These are phyloP conservation scores for Kodamaea derodonti DNA, from an alignment of 1,139 yeast genomes.

Conservation along the genomic window DNA sequence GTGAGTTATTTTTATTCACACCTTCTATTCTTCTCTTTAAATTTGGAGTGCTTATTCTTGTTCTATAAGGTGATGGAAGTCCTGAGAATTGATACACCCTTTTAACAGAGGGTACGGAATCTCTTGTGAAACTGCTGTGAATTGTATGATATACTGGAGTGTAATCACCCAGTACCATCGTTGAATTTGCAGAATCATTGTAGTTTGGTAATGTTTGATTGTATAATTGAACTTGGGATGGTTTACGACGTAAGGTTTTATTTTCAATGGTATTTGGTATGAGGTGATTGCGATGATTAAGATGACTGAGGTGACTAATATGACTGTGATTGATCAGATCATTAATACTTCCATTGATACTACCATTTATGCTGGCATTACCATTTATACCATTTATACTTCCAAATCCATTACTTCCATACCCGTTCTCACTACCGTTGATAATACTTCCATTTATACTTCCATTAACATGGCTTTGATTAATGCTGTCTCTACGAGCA, in stretches of 20 bases:
- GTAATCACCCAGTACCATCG: constrained; percentile 32
- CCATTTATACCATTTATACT: neutral
- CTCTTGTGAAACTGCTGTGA: constrained; percentile 23
- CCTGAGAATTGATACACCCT: constrained; percentile 61
- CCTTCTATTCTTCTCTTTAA: constrained; percentile 5
- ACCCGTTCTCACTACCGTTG: neutral
- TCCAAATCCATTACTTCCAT: neutral
- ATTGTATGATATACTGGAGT: constrained; percentile 35
- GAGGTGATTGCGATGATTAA: neutral
- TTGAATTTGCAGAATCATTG: constrained; percentile 6
- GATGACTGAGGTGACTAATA: neutral
- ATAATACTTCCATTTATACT: neutral
- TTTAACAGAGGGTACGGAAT: constrained; percentile 32
- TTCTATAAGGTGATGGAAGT: constrained; percentile 62
- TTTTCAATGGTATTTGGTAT: no score
- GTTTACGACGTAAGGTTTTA: constrained; percentile 5
- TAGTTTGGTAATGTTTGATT: constrained; percentile 4
- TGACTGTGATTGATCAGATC: neutral
- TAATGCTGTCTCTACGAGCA: neutral
- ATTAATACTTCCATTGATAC: neutral
- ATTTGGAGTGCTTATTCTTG: constrained; percentile 39
- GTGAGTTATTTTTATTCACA: neutral
- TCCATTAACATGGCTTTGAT: neutral
- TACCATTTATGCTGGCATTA: neutral
- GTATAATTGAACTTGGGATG: constrained; percentile 4